phyloP scores from a whole-genome alignment of 768 basidiomycete species.

The Pleurotus giganteus region DNA sequence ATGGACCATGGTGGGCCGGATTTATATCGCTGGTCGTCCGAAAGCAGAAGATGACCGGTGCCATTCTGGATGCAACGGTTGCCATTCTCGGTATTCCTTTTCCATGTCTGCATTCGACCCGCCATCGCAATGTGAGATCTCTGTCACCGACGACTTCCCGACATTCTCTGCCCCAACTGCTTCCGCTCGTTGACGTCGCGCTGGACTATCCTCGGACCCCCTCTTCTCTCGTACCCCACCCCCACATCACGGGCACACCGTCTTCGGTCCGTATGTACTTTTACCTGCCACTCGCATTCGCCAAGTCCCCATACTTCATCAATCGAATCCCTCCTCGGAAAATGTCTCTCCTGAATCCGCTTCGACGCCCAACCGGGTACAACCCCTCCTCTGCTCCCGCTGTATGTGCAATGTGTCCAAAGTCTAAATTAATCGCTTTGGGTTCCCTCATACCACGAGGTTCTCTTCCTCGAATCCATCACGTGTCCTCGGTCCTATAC shows the following conservation, averaged over 20 bases:
- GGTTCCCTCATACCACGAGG: not conserved
- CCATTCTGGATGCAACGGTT: conserved; percentile 4
- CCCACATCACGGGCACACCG: conserved; percentile 20
- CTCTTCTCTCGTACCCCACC: conserved; percentile 15
- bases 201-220: conserved; percentile 25
- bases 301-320: not conserved
- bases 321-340: not conserved
- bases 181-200: not conserved
- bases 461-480: not conserved
- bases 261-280: conserved; percentile 7
- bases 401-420: not conserved
- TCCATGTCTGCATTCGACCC: not conserved
- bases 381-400: not conserved
- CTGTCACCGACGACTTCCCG: conserved; percentile 8
- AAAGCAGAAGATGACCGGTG: not conserved
- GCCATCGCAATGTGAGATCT: not conserved
- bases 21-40: conserved; percentile 22
- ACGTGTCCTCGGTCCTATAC: not conserved
- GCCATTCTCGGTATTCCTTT: not conserved
- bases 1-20: conserved; percentile 21
- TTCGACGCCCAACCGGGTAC: not conserved
- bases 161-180: conserved; percentile 6
- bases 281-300: not conserved
- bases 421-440: conserved; percentile 7
- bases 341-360: not conserved